phyloP scores from a whole-genome alignment of 2,329 filamentous ascomycete species.

The Pochonia chlamydosporia region DNA sequence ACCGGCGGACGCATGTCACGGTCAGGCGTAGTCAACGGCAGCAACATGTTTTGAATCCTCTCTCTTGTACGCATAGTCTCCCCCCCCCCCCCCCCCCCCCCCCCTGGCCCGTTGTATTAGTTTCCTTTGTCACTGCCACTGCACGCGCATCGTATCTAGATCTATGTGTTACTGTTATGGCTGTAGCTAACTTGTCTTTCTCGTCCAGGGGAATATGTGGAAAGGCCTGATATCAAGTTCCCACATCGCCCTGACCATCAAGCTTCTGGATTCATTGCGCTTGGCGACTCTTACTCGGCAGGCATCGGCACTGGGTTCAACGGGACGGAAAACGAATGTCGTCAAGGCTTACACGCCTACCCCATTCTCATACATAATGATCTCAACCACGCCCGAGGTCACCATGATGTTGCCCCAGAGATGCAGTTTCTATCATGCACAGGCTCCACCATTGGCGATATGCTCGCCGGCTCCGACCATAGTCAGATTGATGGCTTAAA shows the following conservation, averaged over 20 bases:
- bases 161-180: too few relatives aligned
- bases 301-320: constrained; percentile 40
- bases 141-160: too few relatives aligned
- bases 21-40: background rate
- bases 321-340: constrained; percentile 34
- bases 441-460: constrained; percentile 34
- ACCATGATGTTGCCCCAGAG: background rate
- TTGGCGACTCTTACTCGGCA: constrained; percentile 43
- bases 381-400: constrained; percentile 18
- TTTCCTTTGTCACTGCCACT: too few relatives aligned
- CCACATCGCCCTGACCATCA: constrained; percentile 9
- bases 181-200: background rate
- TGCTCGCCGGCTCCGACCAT: constrained; percentile 27
- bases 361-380: constrained; percentile 33
- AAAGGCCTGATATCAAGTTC: background rate
- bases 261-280: constrained; percentile 31
- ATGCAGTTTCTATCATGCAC: constrained; percentile 44
- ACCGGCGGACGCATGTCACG: background rate
- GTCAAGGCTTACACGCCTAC: constrained; percentile 36
- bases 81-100: background rate
- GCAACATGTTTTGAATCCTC: background rate
- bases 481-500: constrained; percentile 39
- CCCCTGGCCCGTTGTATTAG: too few relatives aligned
- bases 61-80: background rate
- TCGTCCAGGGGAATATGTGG: background rate